Evolutionary conservation across 371 early-diverging fungal species (phyloP).

Genomic region (Syncephalastrum racemosum): DNA sequence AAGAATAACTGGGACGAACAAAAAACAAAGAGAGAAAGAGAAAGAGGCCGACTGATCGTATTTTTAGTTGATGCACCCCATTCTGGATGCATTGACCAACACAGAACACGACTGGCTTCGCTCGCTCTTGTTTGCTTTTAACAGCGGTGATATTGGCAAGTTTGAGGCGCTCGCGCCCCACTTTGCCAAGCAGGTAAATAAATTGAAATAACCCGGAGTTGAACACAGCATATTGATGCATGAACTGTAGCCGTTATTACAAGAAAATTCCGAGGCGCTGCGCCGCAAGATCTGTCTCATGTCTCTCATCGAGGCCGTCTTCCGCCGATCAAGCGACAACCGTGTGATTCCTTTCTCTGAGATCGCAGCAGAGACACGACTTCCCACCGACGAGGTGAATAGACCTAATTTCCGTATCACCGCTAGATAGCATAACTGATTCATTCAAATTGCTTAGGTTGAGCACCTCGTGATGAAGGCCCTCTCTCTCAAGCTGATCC

Average conservation of each 20-base stretch:
- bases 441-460: slow-evolving; percentile 52
- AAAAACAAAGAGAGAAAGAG: no score
- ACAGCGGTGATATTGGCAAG: slow-evolving; percentile 90
- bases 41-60: not conserved
- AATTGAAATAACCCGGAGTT: not conserved
- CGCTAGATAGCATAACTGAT: not conserved
- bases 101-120: slow-evolving; percentile 89
- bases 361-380: slow-evolving; percentile 86
- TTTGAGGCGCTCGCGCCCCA: slow-evolving; percentile 80
- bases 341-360: slow-evolving; percentile 80
- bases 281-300: slow-evolving; percentile 96
- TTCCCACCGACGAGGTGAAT: slow-evolving; percentile 72
- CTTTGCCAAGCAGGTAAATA: slow-evolving; percentile 70
- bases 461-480: slow-evolving; percentile 98
- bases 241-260: slow-evolving; percentile 68
- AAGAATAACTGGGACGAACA: no score
- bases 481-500: slow-evolving; percentile 86
- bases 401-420: not conserved
- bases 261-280: slow-evolving; percentile 69
- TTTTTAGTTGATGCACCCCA: slow-evolving; percentile 88
- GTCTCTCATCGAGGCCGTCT: slow-evolving; percentile 93
- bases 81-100: slow-evolving; percentile 78
- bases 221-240: slow-evolving; percentile 1
- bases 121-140: slow-evolving; percentile 87
- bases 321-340: slow-evolving; percentile 81